Conservation (phyloP, 2,329 filamentous ascomycete genomes). For the Hymenoscyphus salicellus region DNA sequence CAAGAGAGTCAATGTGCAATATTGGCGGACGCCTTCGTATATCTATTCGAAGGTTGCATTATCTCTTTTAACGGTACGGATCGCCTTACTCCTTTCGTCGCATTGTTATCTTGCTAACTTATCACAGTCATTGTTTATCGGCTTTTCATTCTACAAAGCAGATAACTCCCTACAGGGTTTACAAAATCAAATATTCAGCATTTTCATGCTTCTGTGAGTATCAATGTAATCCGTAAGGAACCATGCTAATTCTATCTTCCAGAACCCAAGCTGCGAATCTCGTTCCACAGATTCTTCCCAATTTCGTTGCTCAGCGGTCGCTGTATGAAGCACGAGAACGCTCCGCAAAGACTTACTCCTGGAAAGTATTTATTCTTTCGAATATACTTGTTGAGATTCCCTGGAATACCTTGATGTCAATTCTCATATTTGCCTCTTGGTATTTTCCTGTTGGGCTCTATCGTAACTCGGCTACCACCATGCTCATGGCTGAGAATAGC, state of each 20-base stretch:
- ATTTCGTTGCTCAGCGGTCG: conserved; percentile 51
- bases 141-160: conserved; percentile 68
- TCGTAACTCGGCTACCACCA: conserved; percentile 61
- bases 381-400: conserved; percentile 81
- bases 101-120: background rate
- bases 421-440: conserved; percentile 74
- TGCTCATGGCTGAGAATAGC: conserved; percentile 64
- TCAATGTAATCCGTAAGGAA: background rate
- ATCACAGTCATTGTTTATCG: conserved; percentile 56
- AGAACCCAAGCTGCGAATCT: conserved; percentile 62
- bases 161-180: conserved; percentile 58
- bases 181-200: conserved; percentile 70
- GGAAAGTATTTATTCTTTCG: conserved; percentile 65
- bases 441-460: conserved; percentile 79
- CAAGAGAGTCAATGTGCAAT: conserved; percentile 66
- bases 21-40: conserved; percentile 71
- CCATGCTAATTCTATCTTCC: background rate
- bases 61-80: conserved; percentile 8
- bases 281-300: conserved; percentile 74
- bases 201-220: conserved; percentile 65
- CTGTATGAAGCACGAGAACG: conserved; percentile 71
- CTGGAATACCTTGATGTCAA: conserved; percentile 71
- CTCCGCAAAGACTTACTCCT: conserved; percentile 75
- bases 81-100: conserved; percentile 39
- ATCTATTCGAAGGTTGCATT: conserved; percentile 67